phyloP scores from a whole-genome alignment of 768 basidiomycete species.

The Agrocybe pediades region DNA sequence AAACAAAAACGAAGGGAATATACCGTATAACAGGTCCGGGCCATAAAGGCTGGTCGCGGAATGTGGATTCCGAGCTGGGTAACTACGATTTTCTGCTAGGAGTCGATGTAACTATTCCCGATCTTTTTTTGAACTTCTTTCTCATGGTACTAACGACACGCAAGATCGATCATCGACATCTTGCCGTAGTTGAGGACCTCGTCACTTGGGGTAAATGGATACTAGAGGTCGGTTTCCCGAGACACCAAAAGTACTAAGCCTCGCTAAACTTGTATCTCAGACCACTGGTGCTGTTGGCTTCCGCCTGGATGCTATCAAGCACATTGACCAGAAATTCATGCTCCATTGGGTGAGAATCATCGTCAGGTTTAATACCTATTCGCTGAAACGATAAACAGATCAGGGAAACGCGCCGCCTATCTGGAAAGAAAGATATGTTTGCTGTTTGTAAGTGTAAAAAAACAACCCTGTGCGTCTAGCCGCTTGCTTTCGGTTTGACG shows the following conservation, averaged over 20 bases:
- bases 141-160: too few species aligned
- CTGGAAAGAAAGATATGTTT: slow-evolving; percentile 57
- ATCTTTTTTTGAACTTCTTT: too few species aligned
- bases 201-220: slow-evolving; percentile 81
- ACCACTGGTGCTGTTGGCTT: slow-evolving; percentile 74
- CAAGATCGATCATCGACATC: slow-evolving; percentile 89
- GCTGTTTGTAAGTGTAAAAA: slow-evolving; percentile 40
- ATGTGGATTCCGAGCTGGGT: slow-evolving; percentile 83
- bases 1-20: slow-evolving; percentile 59
- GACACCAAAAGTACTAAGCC: background rate
- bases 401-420: slow-evolving; percentile 45
- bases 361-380: background rate
- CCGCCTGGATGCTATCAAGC: slow-evolving; percentile 90
- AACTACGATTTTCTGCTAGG: slow-evolving; percentile 88
- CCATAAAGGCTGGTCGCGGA: slow-evolving; percentile 79
- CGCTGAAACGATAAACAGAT: slow-evolving; percentile 38
- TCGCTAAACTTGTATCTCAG: slow-evolving; percentile 33
- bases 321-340: slow-evolving; percentile 76
- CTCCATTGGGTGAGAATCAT: slow-evolving; percentile 58
- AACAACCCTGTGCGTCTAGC: too few species aligned
- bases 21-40: slow-evolving; percentile 70
- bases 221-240: slow-evolving; percentile 38
- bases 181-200: slow-evolving; percentile 75
- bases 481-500: background rate
- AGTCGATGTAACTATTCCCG: slow-evolving; percentile 50